Percentiles rank a stretch among this genome's conserved stretches.
These are phyloP conservation scores for Chloranthus sessilifolius DNA, from an alignment of 164 flowering plant genomes.

Conservation along the genomic window DNA sequence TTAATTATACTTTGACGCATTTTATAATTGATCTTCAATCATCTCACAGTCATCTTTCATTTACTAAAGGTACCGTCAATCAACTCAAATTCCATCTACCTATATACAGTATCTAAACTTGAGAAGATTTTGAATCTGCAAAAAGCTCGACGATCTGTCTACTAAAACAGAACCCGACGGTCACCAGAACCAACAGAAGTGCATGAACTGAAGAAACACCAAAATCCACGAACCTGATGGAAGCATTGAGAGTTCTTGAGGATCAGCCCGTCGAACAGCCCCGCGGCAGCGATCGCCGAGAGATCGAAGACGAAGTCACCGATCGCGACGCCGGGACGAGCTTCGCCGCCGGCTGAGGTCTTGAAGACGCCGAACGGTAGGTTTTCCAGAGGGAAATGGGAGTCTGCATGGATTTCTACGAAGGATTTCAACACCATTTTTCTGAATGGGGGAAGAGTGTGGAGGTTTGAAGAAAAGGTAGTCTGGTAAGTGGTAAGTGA, in stretches of 20 bases:
- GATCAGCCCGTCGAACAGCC: conserved; percentile 67
- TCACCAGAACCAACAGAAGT: background rate
- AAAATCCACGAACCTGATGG: conserved; percentile 43
- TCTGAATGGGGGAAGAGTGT: background rate
- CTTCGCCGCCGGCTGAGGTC: conserved; percentile 29
- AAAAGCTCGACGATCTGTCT: too few species aligned
- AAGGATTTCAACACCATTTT: conserved; percentile 65
- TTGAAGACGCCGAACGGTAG: conserved; percentile 89
- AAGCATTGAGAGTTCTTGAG: conserved; percentile 69
- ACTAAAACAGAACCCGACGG: too few species aligned
- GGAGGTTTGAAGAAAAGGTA: background rate
- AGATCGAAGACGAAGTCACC: conserved; percentile 87
- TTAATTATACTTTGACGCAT: too few species aligned
- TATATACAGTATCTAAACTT: too few species aligned
- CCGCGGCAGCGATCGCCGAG: conserved; percentile 63
- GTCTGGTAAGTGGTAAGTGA: too few species aligned
- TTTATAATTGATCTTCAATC: too few species aligned
- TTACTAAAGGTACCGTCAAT: too few species aligned
- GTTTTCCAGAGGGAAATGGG: conserved; percentile 92
- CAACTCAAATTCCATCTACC: too few species aligned
- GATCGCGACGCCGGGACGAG: conserved; percentile 86
- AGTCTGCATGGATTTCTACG: conserved; percentile 61
- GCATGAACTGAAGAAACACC: background rate
- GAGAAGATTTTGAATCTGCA: too few species aligned
- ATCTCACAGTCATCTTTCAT: too few species aligned